phyloP scores from a whole-genome alignment of 352 stramenopile species.

The Pythium sp. region DNA sequence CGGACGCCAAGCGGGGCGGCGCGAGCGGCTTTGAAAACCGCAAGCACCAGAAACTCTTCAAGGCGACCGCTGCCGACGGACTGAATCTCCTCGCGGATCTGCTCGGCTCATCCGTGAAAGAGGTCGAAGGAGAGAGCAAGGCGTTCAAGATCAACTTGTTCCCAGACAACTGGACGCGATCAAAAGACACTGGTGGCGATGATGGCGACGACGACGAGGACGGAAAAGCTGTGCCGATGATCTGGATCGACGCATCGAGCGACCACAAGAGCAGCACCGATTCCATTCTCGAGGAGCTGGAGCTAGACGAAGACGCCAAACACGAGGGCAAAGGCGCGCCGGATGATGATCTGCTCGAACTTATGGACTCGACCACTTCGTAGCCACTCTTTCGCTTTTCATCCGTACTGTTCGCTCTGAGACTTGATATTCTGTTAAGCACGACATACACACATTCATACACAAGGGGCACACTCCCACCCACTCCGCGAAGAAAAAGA shows the following conservation, averaged over 20 bases:
- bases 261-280: conserved; percentile 58
- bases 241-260: conserved; percentile 79
- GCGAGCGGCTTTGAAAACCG: conserved; percentile 29
- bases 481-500: neutral
- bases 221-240: conserved; percentile 62
- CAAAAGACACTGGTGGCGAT: conserved; percentile 35
- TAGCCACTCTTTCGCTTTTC: neutral
- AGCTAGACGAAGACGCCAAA: conserved; percentile 48
- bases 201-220: conserved; percentile 52
- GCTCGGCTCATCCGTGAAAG: conserved; percentile 57
- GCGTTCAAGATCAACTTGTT: conserved; percentile 81
- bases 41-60: conserved; percentile 65
- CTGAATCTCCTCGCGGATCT: conserved; percentile 86
- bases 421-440: neutral
- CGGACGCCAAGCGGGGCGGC: conserved; percentile 51
- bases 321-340: conserved; percentile 38
- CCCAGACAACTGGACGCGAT: conserved; percentile 38
- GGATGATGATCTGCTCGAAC: conserved; percentile 78
- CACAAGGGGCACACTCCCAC: neutral
- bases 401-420: neutral
- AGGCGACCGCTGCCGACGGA: conserved; percentile 74
- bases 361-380: conserved; percentile 79
- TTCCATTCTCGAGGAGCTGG: conserved; percentile 59
- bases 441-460: neutral
- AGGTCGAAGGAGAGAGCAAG: conserved; percentile 48